Evolutionary conservation across 2,329 filamentous ascomycete species (phyloP), one percentile per base, ranked within the genome.

Genomic region (Colletotrichum limetticola): DNA sequence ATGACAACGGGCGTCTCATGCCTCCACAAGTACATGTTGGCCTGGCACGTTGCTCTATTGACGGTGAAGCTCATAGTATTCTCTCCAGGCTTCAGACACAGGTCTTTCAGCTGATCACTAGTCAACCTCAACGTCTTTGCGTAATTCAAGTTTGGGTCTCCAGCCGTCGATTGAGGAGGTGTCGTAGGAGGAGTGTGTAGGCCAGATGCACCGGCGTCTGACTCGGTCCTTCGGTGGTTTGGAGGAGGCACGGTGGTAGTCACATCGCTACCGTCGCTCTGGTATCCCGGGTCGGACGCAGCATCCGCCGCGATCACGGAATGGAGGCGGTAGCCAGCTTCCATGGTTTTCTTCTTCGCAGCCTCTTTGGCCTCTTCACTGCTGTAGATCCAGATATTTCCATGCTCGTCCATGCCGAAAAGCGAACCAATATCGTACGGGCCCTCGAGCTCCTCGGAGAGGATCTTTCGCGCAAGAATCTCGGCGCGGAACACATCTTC

Each of bases 321-420:
- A 8, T 86, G 84, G 8, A 52, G 64, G 32, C 66, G 61, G 28
- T 74, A 66, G 12, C 72, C 73, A 14, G 69, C 73, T 68, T 89
- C 87, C 74, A 89, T 86, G 1, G 88, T 89, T 77, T 85, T 89
- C 80, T 93, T 92, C 85, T 92, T 92, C 37, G 96, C 96, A 7
- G 94, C 93, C 78, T 97, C 93, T 80, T 98, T 98, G 28, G 97
- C 95, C 79, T 98, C 95, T 82, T 98, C 95, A 78, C 95, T 98
- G 83, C 95, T 97, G 85, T 99, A 99, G 76, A 99, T 98, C 96
- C 97, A 98, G n/a, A 99, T 87, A 78, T 99, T 99, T 7, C 97
- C 97, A 72, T 97, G 91, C 79, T 97, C 95, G 79, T 99, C 97
- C 57, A 97, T 96, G 14, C 95, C 97, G 77, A 99, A 98, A 35